phyloP scores from a whole-genome alignment of 164 flowering plant genomes.

The Kalanchoe fedtschenkoi region DNA sequence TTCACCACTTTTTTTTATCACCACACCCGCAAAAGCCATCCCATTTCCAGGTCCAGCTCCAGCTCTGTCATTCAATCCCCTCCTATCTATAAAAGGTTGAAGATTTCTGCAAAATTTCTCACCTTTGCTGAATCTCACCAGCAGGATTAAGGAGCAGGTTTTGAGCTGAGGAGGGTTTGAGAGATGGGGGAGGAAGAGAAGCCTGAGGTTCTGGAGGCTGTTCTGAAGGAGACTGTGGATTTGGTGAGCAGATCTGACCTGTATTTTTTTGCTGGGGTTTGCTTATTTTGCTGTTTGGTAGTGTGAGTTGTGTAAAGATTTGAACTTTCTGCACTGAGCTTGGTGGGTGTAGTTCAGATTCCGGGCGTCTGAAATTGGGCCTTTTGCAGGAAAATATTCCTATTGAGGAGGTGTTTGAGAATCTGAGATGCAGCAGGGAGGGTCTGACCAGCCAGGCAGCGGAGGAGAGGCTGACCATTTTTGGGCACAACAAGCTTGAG shows the following conservation, averaged over 20 bases:
- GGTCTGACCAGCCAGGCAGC: conserved; percentile 42
- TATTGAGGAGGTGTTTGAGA: conserved; percentile 51
- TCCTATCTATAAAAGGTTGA: neutral
- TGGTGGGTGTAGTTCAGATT: neutral
- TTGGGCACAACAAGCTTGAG: conserved; percentile 68
- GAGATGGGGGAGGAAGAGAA: conserved; percentile 10
- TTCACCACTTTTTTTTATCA: neutral
- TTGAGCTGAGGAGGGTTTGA: conserved; percentile 1
- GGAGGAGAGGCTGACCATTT: conserved; percentile 35
- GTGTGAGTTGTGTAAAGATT: neutral
- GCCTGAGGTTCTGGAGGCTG: conserved; percentile 34
- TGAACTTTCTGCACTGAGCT: conserved; percentile 5
- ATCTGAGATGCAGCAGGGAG: conserved; percentile 43
- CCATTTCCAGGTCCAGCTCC: neutral
- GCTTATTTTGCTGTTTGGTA: neutral
- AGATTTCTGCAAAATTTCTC: neutral
- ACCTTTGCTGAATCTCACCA: too few species aligned
- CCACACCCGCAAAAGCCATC: neutral
- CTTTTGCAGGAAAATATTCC: conserved; percentile 50
- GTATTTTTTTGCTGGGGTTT: neutral
- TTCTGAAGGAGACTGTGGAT: conserved; percentile 49
- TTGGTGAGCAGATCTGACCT: conserved; percentile 27
- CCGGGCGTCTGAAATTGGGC: too few species aligned
- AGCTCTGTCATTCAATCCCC: neutral
- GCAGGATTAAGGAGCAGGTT: too few species aligned